Evolutionary conservation across 495 filamentous ascomycete species (phyloP), one percentile per base, ranked within the genome.

Genomic region (Tuber magnatum): DNA sequence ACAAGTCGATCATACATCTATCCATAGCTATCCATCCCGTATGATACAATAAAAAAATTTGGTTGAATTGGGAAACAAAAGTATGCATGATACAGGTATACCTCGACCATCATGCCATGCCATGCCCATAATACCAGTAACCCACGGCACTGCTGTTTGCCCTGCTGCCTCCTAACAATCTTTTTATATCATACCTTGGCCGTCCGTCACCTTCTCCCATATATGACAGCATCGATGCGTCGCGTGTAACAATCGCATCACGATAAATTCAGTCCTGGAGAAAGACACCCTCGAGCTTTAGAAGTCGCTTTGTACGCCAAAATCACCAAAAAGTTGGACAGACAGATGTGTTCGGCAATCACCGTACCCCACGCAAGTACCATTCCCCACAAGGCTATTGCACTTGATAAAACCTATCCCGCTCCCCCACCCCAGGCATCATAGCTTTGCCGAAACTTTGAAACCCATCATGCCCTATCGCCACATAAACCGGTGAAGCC

Each of bases 221-320:
- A 35, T 65, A 65, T 65, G 56, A 65, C 56, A 65, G 56, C 56
- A 65, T 65, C 32, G 28, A 65, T 65, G 56, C 56, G 56, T 65
- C 56, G 56, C 56, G 35, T 65, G 35, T 6, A 65, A 32, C 35
- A 65, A 65, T 65, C 28, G 14, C 56, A 32, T 65, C 56, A 65
- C 35, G 56, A 32, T 65, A 65, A 65, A 35, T 28, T 65, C 16
- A 32, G 56, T 32, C 28, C 16, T 20, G 14, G 28, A 16, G 28
- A 35, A 61, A 10, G 24, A 56, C 56, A 20, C 12, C 28, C 56
- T 65, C 56, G 32, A 65, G 56, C 28, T 65, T 35, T 35, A 18
- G 56, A 35, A 1, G 9, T 18, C 32, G 28, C 14, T 65, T 35
- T 65, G 5, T 65, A 65, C 35, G 14, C 56, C 12, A 35, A 35